Percentiles rank a stretch among this genome's conserved stretches.
Evolutionary conservation across 108 stramenopile species (phyloP).

Genomic region (Asterionellopsis glacialis): DNA sequence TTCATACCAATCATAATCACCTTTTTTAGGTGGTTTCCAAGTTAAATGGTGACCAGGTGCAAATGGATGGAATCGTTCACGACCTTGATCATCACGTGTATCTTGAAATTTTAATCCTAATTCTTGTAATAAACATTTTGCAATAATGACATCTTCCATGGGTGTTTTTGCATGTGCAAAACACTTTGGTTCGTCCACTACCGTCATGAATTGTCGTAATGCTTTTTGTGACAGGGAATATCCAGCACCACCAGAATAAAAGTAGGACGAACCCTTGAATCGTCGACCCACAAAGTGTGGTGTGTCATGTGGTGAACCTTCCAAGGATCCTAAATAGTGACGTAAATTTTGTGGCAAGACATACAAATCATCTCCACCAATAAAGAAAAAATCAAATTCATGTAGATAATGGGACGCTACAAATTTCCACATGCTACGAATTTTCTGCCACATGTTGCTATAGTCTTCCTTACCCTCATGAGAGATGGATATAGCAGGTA

Average conservation of each 20-base stretch:
- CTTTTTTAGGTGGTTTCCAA: conserved; percentile 32
- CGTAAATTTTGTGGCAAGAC: conserved; percentile 86
- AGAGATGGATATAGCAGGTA: conserved; percentile 45
- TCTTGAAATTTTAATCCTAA: conserved; percentile 46
- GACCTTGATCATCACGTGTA: conserved; percentile 55
- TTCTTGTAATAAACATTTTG: conserved; percentile 26
- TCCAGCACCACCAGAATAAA: conserved; percentile 89
- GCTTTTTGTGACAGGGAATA: conserved; percentile 79
- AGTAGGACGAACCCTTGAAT: conserved; percentile 32
- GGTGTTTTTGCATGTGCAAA: conserved; percentile 30
- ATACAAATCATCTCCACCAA: conserved; percentile 93
- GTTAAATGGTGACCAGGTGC: conserved; percentile 56
- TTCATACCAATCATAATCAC: conserved; percentile 57
- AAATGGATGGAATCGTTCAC: conserved; percentile 80
- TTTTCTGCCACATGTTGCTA: conserved; percentile 76
- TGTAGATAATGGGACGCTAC: conserved; percentile 76
- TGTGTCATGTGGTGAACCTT: conserved; percentile 41
- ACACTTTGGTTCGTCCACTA: conserved; percentile 46
- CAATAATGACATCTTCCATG: conserved; percentile 67
- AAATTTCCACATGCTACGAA: conserved; percentile 78
- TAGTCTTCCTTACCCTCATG: conserved; percentile 66
- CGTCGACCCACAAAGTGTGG: conserved; percentile 41
- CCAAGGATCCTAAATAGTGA: conserved; percentile 41
- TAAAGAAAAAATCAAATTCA: conserved; percentile 88
- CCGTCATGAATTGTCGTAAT: conserved; percentile 14